Evolutionary conservation across 2,329 filamentous ascomycete genomes (phyloP).

Genomic region (Phyllosticta citrichinensis): DNA sequence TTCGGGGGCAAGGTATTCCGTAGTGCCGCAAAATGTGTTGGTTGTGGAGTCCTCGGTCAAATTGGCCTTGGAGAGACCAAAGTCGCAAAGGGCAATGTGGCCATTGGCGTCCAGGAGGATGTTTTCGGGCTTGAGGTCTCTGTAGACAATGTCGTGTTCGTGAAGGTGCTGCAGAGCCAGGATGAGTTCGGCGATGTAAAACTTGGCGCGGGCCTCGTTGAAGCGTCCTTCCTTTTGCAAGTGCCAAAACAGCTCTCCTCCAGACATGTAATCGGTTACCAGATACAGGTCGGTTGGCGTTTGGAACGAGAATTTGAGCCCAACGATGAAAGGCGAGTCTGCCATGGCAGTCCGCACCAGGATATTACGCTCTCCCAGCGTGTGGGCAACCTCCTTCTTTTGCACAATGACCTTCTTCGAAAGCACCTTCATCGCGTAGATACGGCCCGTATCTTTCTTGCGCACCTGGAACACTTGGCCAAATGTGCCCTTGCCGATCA

Average conservation of each 20-base stretch:
- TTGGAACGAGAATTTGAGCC: conserved; percentile 97
- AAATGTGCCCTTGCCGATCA: conserved; percentile 97
- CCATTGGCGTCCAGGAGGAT: conserved; percentile 94
- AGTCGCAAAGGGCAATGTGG: conserved; percentile 95
- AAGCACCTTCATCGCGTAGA: conserved; percentile 98
- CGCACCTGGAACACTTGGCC: conserved; percentile 97
- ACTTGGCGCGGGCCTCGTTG: conserved; percentile 88
- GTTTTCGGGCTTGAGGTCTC: conserved; percentile 95
- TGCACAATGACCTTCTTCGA: conserved; percentile 99
- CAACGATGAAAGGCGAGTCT: conserved; percentile 95
- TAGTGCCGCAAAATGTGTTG: conserved; percentile 97
- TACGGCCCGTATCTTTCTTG: conserved; percentile 90
- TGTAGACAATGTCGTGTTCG: conserved; percentile 94
- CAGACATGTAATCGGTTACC: conserved; percentile 99
- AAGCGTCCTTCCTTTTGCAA: conserved; percentile 94
- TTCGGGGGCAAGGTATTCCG: conserved; percentile 92
- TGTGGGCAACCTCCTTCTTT: conserved; percentile 98
- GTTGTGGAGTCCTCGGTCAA: conserved; percentile 95
- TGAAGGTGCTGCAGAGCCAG: conserved; percentile 90
- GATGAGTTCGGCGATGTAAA: conserved; percentile 97
- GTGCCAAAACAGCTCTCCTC: conserved; percentile 97
- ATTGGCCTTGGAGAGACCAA: conserved; percentile 95
- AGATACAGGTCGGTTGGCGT: conserved; percentile 93
- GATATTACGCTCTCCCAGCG: conserved; percentile 93
- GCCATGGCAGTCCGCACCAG: conserved; percentile 90